Evolutionary conservation across 352 stramenopile genomes (phyloP), one percentile per base, ranked within the genome.

Genomic region (Globisporangium rhizosaccharum): DNA sequence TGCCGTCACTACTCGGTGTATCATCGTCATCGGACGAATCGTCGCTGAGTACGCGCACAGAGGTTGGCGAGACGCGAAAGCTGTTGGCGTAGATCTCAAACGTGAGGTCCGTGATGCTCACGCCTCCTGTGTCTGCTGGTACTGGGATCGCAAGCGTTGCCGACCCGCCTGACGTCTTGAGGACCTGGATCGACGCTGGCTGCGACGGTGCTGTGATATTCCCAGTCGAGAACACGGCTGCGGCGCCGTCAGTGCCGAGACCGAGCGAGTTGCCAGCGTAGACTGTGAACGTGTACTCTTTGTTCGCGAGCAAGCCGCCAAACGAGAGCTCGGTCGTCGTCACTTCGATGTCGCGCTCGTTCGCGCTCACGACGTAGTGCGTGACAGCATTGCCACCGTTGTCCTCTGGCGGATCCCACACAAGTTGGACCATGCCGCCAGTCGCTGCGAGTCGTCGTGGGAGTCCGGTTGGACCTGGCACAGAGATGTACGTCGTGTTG

Each of bases 61-160:
- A 65, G 5, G 63, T 50, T 2, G 47, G 4, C 23, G 68, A 39
- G 26, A 84, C 51, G 20, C 61, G 55, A 2, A 79, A 57, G 0
- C 56, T 62, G 58, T 85, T 87, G 4, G 70, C 74, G 28, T 72
- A 82, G 14, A 87, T 72, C 17, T 57, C 50, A 45, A 65, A 88
- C n/a, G 30, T 51, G 2, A 88, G 56, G 7, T 62, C n/a, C 4
- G 57, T 41, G 12, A 68, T 5, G 7, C 18, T 50, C 3, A 79
- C 64, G 0, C 79, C 79, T 17, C 79, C 79, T 1, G 65, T 83
- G n/a, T 87, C 76, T 1, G 41, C 46, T 26, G 76, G 79, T 1
- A 72, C 33, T 11, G 49, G 45, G 20, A 87, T 56, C 2, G 61
- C 51, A 0, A 88, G 48, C 0, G 58, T 77, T 7, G 56, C 67